phyloP scores from a whole-genome alignment of 208 protist species.

The Leishmania major region DNA sequence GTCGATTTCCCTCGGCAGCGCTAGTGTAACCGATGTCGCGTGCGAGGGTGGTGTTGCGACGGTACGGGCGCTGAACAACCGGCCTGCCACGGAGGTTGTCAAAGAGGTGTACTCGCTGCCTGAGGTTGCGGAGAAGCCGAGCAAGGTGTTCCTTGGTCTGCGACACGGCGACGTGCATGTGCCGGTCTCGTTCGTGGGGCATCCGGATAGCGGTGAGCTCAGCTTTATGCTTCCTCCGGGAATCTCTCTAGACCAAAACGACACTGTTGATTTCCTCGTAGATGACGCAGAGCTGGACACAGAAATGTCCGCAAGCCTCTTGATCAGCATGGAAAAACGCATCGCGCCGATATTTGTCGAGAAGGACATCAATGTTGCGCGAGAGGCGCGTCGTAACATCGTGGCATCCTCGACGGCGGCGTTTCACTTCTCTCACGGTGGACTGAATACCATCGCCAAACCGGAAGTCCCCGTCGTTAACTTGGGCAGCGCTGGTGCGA shows the following conservation, averaged over 20 bases:
- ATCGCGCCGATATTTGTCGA: slow-evolving; percentile 50
- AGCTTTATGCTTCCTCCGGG: slow-evolving; percentile 44
- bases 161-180: slow-evolving; percentile 49
- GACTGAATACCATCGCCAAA: slow-evolving; percentile 71
- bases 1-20: slow-evolving; percentile 66
- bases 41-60: slow-evolving; percentile 49
- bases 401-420: slow-evolving; percentile 67
- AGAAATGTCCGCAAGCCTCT: slow-evolving; percentile 63
- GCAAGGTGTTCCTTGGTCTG: slow-evolving; percentile 75
- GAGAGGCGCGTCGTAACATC: slow-evolving; percentile 71
- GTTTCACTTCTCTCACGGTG: slow-evolving; percentile 85
- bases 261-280: slow-evolving; percentile 68
- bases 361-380: slow-evolving; percentile 79
- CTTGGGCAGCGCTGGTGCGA: slow-evolving; percentile 51
- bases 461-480: slow-evolving; percentile 64
- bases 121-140: slow-evolving; percentile 61
- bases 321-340: slow-evolving; percentile 63
- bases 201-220: slow-evolving; percentile 56
- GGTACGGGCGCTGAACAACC: slow-evolving; percentile 45
- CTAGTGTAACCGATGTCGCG: slow-evolving; percentile 37
- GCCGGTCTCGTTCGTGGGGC: slow-evolving; percentile 71
- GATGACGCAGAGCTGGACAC: slow-evolving; percentile 86
- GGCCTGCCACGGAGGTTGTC: slow-evolving; percentile 66
- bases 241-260: slow-evolving; percentile 29
- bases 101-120: slow-evolving; percentile 53